Percentiles rank a stretch among this genome's conserved stretches.
Evolutionary conservation across 495 filamentous ascomycete species (phyloP).

Genomic region (Cudoniella acicularis): DNA sequence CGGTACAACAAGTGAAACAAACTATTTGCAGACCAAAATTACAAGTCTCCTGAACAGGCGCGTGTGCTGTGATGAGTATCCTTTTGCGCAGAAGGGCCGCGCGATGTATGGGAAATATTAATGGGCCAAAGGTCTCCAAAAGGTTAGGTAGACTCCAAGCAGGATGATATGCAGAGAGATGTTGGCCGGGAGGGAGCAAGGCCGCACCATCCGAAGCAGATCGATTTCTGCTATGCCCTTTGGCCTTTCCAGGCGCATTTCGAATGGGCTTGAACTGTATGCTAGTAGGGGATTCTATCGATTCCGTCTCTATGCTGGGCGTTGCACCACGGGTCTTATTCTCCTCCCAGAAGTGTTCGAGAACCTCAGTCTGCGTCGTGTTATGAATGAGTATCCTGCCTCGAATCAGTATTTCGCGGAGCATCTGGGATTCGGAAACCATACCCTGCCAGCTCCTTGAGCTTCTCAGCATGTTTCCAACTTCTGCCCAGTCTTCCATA

Average conservation of each 20-base stretch:
- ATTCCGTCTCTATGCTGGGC: constrained; percentile 40
- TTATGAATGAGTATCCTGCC: constrained; percentile 50
- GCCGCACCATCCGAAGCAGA: constrained; percentile 59
- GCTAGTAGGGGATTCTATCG: constrained; percentile 48
- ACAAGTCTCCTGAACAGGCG: constrained; percentile 80
- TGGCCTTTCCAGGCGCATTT: constrained; percentile 21
- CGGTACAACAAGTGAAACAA: not conserved
- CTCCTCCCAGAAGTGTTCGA: constrained; percentile 79
- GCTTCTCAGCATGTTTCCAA: constrained; percentile 78
- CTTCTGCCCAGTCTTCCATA: constrained; percentile 82
- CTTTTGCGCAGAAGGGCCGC: constrained; percentile 86
- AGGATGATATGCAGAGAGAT: constrained; percentile 75
- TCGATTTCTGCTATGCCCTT: constrained; percentile 47
- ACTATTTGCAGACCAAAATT: constrained; percentile 66
- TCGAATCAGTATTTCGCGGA: constrained; percentile 4
- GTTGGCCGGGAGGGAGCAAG: constrained; percentile 60
- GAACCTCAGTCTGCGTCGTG: constrained; percentile 48
- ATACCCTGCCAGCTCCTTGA: constrained; percentile 72
- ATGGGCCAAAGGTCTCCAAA: constrained; percentile 78
- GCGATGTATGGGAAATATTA: constrained; percentile 86
- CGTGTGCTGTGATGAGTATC: constrained; percentile 77
- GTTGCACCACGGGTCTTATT: constrained; percentile 52
- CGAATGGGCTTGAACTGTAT: constrained; percentile 33
- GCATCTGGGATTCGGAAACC: constrained; percentile 5
- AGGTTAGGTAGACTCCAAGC: constrained; percentile 75